Base-by-base conservation (phyloP, 2,329 filamentous ascomycete genomes). In the Colletotrichum cereale region DNA sequence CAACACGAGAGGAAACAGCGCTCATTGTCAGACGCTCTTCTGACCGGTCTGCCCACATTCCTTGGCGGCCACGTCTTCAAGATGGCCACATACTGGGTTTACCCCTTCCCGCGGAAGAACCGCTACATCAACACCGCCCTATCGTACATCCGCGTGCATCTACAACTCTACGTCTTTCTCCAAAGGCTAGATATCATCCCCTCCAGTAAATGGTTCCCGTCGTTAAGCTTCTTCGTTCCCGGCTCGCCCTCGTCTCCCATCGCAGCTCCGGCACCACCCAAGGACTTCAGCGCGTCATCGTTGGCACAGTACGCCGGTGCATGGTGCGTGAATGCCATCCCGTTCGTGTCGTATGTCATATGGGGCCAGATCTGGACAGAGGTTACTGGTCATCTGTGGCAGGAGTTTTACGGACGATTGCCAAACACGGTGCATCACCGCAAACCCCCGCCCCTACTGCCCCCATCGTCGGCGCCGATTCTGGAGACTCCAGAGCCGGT, bases 171-270 rank as follows among this genome's bases (percentile, higher is more conserved):
- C 73, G 80, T 84, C n/a, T 84, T 85, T 29, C 78, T 90, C 55
- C 88, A 90, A 73, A 82, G 86, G 58, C 78, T 87, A 10, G 85
- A 85, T 8, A 78, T 90, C 18, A 79, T 86, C 53, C 79, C 86
- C 0, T 77, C 79, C 16, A 80, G 74, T 16, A 79, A 79, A 10
- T 80, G 78, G 78, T 77, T 89, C 3, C 88, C 88, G 0, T 78
- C 76, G 10, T 79, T 80, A 47, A 80, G 77, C 6, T 90, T 86
- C 76, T 89, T 89, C 74, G 75, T 90, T 24, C 88, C 88, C 0
- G 90, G 89, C 58, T 85, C 86, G 16, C 75, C 80, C 10, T 78
- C 83, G 16, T 90, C 88, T 0, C 87, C 86, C 0, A 85, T 89
- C 36, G 77, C 81, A 1, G 78, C 85, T 0, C 87, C 86, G 2